These are phyloP conservation scores for Aspergillus bombycis DNA, from an alignment of 2,329 filamentous ascomycete genomes.

Conservation along the genomic window DNA sequence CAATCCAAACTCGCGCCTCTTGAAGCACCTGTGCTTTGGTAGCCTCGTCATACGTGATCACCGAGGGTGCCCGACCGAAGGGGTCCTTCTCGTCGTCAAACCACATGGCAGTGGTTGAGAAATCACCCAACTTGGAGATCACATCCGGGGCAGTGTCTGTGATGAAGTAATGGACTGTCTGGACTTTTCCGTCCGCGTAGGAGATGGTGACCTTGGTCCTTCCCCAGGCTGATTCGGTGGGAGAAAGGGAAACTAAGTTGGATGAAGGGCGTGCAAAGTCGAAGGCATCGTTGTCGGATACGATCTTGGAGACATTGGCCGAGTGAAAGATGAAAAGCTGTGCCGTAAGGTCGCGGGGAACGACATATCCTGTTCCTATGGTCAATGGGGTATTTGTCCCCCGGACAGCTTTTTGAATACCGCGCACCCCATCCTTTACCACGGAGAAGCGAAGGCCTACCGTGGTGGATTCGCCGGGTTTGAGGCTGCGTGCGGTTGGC, in stretches of 20 bases:
- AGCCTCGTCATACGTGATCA: slow-evolving; percentile 59
- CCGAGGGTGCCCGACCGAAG: slow-evolving; percentile 57
- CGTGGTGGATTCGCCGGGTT: slow-evolving; percentile 49
- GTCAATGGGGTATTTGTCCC: slow-evolving; percentile 53
- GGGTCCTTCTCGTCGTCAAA: slow-evolving; percentile 57
- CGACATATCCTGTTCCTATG: slow-evolving; percentile 57
- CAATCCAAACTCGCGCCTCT: slow-evolving; percentile 56
- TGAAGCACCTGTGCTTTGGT: slow-evolving; percentile 43
- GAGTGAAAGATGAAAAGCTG: slow-evolving; percentile 51
- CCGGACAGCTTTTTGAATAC: slow-evolving; percentile 52
- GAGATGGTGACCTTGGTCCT: slow-evolving; percentile 52
- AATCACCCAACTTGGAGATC: slow-evolving; percentile 53
- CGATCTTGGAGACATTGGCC: slow-evolving; percentile 8
- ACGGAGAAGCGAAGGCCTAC: slow-evolving; percentile 58
- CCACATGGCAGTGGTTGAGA: slow-evolving; percentile 59
- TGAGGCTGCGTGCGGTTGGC: slow-evolving; percentile 52
- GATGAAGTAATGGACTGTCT: slow-evolving; percentile 62
- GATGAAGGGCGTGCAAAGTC: slow-evolving; percentile 22
- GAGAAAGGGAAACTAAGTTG: slow-evolving; percentile 19
- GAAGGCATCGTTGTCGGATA: slow-evolving; percentile 35
- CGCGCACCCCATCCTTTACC: slow-evolving; percentile 47
- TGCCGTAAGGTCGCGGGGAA: slow-evolving; percentile 53
- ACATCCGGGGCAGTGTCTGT: slow-evolving; percentile 52
- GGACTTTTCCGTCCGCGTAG: slow-evolving; percentile 53
- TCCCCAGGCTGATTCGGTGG: slow-evolving; percentile 52